Evolutionary conservation across 352 stramenopile species (phyloP), one percentile per base, ranked within the genome.

Genomic region (Globisporangium polare): DNA sequence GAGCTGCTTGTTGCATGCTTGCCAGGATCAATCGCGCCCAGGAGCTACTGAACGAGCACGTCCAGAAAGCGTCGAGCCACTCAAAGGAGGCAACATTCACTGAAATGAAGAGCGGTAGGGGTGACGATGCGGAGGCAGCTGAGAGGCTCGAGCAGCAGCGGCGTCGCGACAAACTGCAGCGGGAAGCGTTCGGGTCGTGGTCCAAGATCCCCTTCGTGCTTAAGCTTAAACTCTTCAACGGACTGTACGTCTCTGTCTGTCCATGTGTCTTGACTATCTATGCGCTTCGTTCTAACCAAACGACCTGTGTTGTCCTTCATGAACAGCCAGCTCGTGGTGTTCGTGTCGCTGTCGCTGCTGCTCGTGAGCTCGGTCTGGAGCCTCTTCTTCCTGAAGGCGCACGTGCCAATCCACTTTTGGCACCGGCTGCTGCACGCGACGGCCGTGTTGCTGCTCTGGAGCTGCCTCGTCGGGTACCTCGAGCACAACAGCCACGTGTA

Each of bases 401-500:
- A 92, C 62, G 79, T 92, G 51, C 83, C 83, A 33, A 77, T 95
- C 63, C 71, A 73, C 29, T 90, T 88, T 60, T 77, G 71, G 62
- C 87, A 95, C 70, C 83, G 85, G 26, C 55, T 92, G 29, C 46
- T 93, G 15, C 83, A 94, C 65, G 85, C 70, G 29, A 78, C 70
- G 13, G 88, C 85, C 6, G 61, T 91, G 50, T 63, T 93, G 37
- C 57, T 96, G 49, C 76, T 97, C 22, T 97, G 90, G 86, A 80
- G 83, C 61, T 82, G 74, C 24, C 68, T 92, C 5, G 83, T 97
- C 22, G 85, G 88, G 41, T 97, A 95, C 53, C 64, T 96, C 37
- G 83, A 95, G 60, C 88, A 96, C 78, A 94, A 94, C 41, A 76
- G 73, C 37, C 72, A 88, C 58, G 85, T 95, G 53, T 97, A 95